These are phyloP conservation scores for Pichia sp. DNA, from an alignment of 1,139 yeast species.

Conservation along the genomic window DNA sequence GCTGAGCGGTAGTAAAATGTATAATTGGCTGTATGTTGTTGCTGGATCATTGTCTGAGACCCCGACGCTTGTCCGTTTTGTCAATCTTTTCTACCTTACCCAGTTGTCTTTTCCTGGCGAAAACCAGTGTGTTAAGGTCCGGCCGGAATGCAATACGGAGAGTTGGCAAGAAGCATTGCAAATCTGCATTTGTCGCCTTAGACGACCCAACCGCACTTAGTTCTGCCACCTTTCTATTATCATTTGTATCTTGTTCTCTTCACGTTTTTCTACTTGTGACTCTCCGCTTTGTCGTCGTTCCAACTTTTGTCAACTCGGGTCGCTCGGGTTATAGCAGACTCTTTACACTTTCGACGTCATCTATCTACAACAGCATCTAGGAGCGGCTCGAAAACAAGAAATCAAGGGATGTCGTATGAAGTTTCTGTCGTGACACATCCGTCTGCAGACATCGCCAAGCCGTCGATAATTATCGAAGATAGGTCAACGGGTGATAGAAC, in stretches of 20 bases:
- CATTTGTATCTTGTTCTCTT: neutral
- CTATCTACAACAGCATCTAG: neutral
- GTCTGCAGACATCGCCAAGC: slow-evolving; percentile 28
- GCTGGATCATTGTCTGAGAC: no score
- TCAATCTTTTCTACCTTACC: no score
- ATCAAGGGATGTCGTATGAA: slow-evolving; percentile 28
- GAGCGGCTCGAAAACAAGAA: neutral
- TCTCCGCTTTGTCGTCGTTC: slow-evolving; percentile 1
- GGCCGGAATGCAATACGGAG: no score
- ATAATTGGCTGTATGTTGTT: no score
- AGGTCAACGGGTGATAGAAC: slow-evolving; percentile 53
- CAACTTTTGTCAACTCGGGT: neutral
- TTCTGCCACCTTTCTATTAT: neutral
- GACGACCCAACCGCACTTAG: neutral
- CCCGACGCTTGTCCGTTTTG: no score
- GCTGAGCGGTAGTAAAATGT: no score
- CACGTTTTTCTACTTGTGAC: neutral
- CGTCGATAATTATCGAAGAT: slow-evolving; percentile 29
- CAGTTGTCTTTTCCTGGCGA: no score
- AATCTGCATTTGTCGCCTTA: no score
- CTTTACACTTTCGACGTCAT: neutral
- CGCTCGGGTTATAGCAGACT: neutral
- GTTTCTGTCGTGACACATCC: slow-evolving; percentile 31
- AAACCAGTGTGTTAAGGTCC: no score
- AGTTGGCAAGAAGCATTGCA: no score